A percentile compares a stretch with the other conserved stretches of the same genome.
These are phyloP conservation scores for Atkinsonella hypoxylon DNA, from an alignment of 2,329 filamentous ascomycete species.

Conservation along the genomic window DNA sequence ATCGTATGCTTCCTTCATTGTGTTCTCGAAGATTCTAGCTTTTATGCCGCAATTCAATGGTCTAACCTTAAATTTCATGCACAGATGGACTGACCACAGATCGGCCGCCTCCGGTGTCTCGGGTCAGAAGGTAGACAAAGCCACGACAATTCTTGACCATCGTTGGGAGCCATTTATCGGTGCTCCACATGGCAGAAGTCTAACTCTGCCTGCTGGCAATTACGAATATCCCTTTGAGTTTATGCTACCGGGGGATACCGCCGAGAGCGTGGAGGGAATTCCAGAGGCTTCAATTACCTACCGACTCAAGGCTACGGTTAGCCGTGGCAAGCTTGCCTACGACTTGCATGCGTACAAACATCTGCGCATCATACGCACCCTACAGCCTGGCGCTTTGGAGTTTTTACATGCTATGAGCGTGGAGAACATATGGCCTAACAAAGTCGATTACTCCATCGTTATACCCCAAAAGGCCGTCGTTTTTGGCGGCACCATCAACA, in stretches of 20 bases:
- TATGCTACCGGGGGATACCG: slow-evolving; percentile 56
- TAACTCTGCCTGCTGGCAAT: slow-evolving; percentile 57
- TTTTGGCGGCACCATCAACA: slow-evolving; percentile 74
- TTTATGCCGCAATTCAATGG: slow-evolving; percentile 1
- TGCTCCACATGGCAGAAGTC: slow-evolving; percentile 37
- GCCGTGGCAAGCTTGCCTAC: slow-evolving; percentile 76
- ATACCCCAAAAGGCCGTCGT: slow-evolving; percentile 91
- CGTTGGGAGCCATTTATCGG: slow-evolving; percentile 56
- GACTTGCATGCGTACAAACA: slow-evolving; percentile 73
- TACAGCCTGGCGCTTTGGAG: slow-evolving; percentile 65
- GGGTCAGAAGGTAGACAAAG: slow-evolving; percentile 47
- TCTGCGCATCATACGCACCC: slow-evolving; percentile 63
- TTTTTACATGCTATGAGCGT: slow-evolving; percentile 85
- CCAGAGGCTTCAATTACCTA: slow-evolving; percentile 81
- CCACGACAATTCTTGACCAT: slow-evolving; percentile 51
- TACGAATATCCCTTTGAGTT: slow-evolving; percentile 76
- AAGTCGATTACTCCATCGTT: slow-evolving; percentile 89
- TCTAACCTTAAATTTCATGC: slow-evolving; percentile 7
- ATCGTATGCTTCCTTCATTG: slow-evolving; percentile 36
- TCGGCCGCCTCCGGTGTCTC: slow-evolving; percentile 46
- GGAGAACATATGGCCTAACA: slow-evolving; percentile 96
- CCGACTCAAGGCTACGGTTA: slow-evolving; percentile 80
- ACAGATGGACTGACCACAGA: slow-evolving; percentile 39
- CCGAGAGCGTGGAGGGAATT: slow-evolving; percentile 87
- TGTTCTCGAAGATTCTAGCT: slow-evolving; percentile 1